Percentiles rank a stretch among this genome's conserved stretches.
Conservation (phyloP, 345 rosid genomes). For the Populus nigra region DNA sequence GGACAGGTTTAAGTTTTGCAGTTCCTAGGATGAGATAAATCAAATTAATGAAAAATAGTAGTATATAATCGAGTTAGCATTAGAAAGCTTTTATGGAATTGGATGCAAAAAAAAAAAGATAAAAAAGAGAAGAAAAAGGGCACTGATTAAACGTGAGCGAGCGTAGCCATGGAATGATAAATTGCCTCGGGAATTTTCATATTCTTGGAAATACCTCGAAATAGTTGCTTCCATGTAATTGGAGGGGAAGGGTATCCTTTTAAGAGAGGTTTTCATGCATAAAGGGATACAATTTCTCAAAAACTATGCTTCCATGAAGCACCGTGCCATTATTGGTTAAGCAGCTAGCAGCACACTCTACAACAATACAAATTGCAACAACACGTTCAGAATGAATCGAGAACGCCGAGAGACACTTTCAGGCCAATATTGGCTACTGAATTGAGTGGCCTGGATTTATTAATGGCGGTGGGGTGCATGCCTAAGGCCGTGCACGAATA, state of each 20-base stretch:
- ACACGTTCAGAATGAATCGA: too few relatives aligned
- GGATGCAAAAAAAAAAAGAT: neutral
- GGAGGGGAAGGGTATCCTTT: neutral
- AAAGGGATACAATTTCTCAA: neutral
- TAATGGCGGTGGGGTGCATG: neutral
- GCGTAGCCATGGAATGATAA: too few relatives aligned
- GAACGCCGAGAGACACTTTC: neutral
- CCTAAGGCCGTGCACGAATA: neutral
- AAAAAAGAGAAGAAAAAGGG: too few relatives aligned
- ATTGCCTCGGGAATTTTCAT: neutral
- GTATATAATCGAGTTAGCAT: neutral
- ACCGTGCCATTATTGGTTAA: neutral
- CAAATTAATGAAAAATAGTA: neutral
- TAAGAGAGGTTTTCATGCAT: neutral
- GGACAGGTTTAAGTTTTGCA: neutral
- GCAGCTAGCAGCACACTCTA: neutral
- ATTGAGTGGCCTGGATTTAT: neutral
- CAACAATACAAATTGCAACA: neutral
- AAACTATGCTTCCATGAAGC: neutral
- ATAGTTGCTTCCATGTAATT: neutral
- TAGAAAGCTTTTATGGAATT: neutral
- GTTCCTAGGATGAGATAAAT: neutral
- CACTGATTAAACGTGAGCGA: too few relatives aligned
- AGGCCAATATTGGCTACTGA: neutral
- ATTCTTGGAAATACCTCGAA: neutral